Percentiles rank a stretch among this genome's conserved stretches.
phyloP scores from a whole-genome alignment of 2,329 filamentous ascomycete species.

The Ilyonectria sp. region DNA sequence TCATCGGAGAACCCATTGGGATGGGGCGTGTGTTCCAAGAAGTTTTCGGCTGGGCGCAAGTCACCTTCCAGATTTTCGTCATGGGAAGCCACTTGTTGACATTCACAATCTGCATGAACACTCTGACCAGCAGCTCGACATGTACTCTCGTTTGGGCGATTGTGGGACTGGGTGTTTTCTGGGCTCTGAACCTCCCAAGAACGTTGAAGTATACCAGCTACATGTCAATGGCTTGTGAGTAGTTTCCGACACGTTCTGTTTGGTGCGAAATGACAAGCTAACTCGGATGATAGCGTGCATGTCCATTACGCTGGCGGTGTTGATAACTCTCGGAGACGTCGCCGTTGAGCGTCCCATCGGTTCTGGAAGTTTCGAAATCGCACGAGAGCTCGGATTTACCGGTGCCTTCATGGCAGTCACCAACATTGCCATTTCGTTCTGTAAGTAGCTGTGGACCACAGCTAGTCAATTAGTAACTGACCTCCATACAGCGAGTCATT shows the following conservation, averaged over 20 bases:
- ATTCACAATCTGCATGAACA: conserved; percentile 78
- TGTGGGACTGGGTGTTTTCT: conserved; percentile 72
- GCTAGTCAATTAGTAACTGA: neutral
- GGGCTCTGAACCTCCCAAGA: conserved; percentile 71
- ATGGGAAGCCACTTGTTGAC: conserved; percentile 80
- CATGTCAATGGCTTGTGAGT: conserved; percentile 69
- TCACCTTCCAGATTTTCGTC: conserved; percentile 76
- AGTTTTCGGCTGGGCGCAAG: conserved; percentile 71
- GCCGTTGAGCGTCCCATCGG: conserved; percentile 62
- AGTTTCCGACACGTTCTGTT: neutral
- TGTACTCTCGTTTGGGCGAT: conserved; percentile 77
- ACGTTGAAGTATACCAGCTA: conserved; percentile 75
- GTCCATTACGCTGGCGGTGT: conserved; percentile 74
- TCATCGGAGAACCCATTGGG: conserved; percentile 63
- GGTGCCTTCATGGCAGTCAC: conserved; percentile 70
- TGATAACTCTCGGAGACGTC: conserved; percentile 75
- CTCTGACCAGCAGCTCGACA: conserved; percentile 70
- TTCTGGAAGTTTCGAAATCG: conserved; percentile 50
- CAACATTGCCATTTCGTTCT: conserved; percentile 78
- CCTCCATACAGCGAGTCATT: conserved; percentile 63
- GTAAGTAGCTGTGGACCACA: conserved; percentile 44
- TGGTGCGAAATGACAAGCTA: neutral
- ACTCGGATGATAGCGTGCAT: conserved; percentile 60
- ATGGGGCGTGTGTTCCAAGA: conserved; percentile 70
- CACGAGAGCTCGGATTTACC: conserved; percentile 60